Evolutionary conservation across 2,329 filamentous ascomycete genomes (phyloP).

Genomic region (Annulohypoxylon truncatum): DNA sequence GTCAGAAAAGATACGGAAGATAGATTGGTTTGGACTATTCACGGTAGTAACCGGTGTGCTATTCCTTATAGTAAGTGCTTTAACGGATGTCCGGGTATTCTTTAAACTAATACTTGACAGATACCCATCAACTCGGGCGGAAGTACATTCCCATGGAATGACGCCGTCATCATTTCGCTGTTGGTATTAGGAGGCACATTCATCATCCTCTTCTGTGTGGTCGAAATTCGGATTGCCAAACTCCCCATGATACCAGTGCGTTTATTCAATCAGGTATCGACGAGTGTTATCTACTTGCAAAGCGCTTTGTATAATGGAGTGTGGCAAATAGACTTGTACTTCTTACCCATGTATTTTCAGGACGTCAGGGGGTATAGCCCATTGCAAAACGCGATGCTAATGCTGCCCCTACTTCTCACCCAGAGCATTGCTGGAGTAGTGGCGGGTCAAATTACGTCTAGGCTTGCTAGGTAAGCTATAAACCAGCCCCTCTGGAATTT

Average conservation of each 20-base stretch:
- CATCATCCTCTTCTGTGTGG: slow-evolving; percentile 34
- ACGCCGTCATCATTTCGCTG: slow-evolving; percentile 31
- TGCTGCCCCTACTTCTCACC: slow-evolving; percentile 42
- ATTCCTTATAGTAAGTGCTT: slow-evolving; percentile 32
- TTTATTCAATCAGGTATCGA: slow-evolving; percentile 33
- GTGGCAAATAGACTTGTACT: slow-evolving; percentile 60
- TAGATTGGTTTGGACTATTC: slow-evolving; percentile 43
- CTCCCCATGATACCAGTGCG: slow-evolving; percentile 40
- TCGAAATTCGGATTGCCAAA: slow-evolving; percentile 36
- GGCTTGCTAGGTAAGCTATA: slow-evolving; percentile 36
- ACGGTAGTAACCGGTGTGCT: slow-evolving; percentile 32
- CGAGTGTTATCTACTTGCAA: slow-evolving; percentile 32
- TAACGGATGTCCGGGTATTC: too few relatives aligned
- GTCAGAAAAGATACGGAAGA: slow-evolving; percentile 39
- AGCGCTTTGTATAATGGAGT: slow-evolving; percentile 61
- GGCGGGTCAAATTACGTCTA: slow-evolving; percentile 43
- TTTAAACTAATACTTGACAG: slow-evolving; percentile 16
- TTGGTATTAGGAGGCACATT: slow-evolving; percentile 30
- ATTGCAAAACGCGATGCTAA: slow-evolving; percentile 42
- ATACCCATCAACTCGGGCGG: slow-evolving; percentile 45
- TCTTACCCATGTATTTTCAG: slow-evolving; percentile 47
- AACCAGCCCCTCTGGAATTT: not conserved
- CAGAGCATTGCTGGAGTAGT: slow-evolving; percentile 41
- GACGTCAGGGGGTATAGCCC: slow-evolving; percentile 41
- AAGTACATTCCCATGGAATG: slow-evolving; percentile 40